Base-by-base conservation (phyloP, 305 asterid genomes). In the Stenogyne calaminthoides region DNA sequence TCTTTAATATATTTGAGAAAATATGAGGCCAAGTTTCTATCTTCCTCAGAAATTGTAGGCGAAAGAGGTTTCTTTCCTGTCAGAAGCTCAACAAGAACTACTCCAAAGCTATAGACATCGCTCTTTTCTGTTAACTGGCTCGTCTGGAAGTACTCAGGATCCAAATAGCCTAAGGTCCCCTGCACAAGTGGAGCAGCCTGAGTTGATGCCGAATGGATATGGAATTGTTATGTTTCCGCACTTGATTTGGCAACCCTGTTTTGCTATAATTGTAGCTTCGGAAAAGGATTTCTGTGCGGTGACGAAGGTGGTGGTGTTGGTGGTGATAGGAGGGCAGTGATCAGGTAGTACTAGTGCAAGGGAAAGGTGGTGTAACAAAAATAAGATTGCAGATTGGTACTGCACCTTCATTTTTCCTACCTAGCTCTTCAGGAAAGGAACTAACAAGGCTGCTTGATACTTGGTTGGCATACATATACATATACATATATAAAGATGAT, bases 151-250 rank as follows among this genome's bases (percentile, higher is more conserved):
- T 78, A 78, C 74, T 68, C 82, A 0, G 82, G 82, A 14, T 77
- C 81, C 69, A 80, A 62, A 36, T 83, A 83, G 4, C 84, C 87
- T 60, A 80, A 46, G 8, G 83, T 80, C 27, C 83, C 85, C 16
- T 80, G 82, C 27, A 82, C 76, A 85, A 71, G 62, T 82, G 5
- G 90, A 84, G 76, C 95, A 86, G 58, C 85, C 84, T 1, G 88
- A 63, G 20, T 77, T 77, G 18, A 88, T 56, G 32, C 95, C 95
- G 25, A 88, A 88, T 0, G 95, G 95, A 19, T 80, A 88, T 0
- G 84, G 92, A 18, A 88, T 83, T 9, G 88, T 80, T 19, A 86
- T 19, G 78, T 82, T 82, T 14, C 88, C 92, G 11, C 90, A 87
- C 57, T 79, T 73, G 51, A 79, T 70, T 51, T 60, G 74, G 80